Percentiles rank a stretch among this genome's conserved stretches.
These are phyloP conservation scores for Chimonanthus praecox DNA, from an alignment of 164 flowering plant genomes.

Conservation along the genomic window DNA sequence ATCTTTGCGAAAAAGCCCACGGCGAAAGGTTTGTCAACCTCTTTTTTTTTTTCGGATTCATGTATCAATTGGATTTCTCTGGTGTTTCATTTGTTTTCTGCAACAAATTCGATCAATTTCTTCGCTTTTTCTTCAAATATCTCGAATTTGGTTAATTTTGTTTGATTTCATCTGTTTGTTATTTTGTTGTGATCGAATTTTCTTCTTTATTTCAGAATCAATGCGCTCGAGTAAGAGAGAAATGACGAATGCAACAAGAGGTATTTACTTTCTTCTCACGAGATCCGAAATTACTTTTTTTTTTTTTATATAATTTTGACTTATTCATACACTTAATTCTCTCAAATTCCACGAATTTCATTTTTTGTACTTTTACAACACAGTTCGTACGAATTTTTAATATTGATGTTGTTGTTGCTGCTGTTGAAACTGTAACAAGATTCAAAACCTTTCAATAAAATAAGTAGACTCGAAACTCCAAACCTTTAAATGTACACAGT, in stretches of 20 bases:
- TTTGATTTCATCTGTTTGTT: background rate
- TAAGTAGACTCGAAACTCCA: too few relatives aligned
- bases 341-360: too few relatives aligned
- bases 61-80: background rate
- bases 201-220: constrained; percentile 44
- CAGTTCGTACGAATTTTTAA: too few relatives aligned
- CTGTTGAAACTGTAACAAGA: too few relatives aligned
- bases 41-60: background rate
- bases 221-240: constrained; percentile 79
- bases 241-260: constrained; percentile 76
- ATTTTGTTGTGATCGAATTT: background rate
- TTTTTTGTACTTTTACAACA: too few relatives aligned
- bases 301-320: background rate
- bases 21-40: constrained; percentile 50
- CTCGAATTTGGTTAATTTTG: background rate
- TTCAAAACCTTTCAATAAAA: too few relatives aligned
- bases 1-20: constrained; percentile 69
- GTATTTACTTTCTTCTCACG: constrained; percentile 22
- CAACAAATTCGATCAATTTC: background rate
- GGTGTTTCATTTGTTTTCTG: background rate
- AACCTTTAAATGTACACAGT: too few relatives aligned
- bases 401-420: too few relatives aligned
- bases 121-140: background rate
- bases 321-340: too few relatives aligned
- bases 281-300: background rate